A percentile compares a stretch with the other conserved stretches of the same genome.
Conservation (phyloP, 2,329 filamentous ascomycete species). For the Davidsoniella eucalypti region DNA sequence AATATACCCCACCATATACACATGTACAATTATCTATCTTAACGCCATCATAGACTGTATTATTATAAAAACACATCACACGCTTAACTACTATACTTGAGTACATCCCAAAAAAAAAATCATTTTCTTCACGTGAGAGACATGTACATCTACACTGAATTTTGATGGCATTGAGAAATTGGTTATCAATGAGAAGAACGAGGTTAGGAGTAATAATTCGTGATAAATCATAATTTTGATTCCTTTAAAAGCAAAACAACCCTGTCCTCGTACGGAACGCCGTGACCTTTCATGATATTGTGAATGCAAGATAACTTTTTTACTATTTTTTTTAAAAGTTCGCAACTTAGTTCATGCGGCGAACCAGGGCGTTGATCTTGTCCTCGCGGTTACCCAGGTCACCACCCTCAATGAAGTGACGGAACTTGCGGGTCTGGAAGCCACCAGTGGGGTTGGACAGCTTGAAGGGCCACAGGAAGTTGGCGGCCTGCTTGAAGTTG, state of each 20-base stretch:
- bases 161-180: neutral
- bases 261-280: slow-evolving; percentile 12
- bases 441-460: slow-evolving; percentile 95
- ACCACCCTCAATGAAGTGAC: slow-evolving; percentile 97
- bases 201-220: neutral
- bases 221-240: slow-evolving; percentile 11
- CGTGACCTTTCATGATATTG: slow-evolving; percentile 19
- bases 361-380: slow-evolving; percentile 88
- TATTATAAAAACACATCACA: neutral
- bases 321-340: slow-evolving; percentile 15
- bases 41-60: neutral
- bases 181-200: no score
- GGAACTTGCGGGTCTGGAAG: slow-evolving; percentile 95
- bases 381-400: slow-evolving; percentile 98
- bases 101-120: neutral
- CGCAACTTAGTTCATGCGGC: slow-evolving; percentile 82
- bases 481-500: slow-evolving; percentile 98
- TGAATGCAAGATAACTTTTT: slow-evolving; percentile 17
- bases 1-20: neutral
- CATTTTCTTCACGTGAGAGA: neutral
- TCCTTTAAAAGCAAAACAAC: slow-evolving; percentile 13
- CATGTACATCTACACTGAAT: neutral
- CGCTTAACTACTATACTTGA: no score
- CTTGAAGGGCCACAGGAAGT: slow-evolving; percentile 99
- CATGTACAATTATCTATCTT: neutral